These are phyloP conservation scores for Leucocoprinus leucothites DNA, from an alignment of 768 basidiomycete species.

Conservation along the genomic window DNA sequence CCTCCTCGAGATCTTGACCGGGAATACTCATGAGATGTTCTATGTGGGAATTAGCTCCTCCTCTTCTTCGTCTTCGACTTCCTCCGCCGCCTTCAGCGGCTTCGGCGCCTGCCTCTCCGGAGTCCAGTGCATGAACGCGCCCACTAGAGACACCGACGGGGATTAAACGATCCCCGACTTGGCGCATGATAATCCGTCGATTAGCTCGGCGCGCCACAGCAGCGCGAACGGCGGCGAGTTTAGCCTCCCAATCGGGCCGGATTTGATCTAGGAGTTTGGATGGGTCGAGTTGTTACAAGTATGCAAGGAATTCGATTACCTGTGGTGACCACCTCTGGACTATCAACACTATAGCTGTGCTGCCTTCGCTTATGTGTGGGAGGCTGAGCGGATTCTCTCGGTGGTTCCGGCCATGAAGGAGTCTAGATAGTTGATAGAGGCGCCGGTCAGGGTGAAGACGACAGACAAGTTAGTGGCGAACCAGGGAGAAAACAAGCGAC, in stretches of 20 bases:
- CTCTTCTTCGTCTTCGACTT: constrained; percentile 57
- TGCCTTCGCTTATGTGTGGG: constrained; percentile 70
- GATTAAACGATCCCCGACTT: constrained; percentile 95
- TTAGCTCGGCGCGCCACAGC: constrained; percentile 96
- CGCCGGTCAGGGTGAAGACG: not conserved
- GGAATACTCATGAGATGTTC: constrained; percentile 72
- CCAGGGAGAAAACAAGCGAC: constrained; percentile 23
- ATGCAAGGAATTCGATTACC: too few relatives aligned
- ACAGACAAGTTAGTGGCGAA: constrained; percentile 3
- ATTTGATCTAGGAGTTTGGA: too few relatives aligned
- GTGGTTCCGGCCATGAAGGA: constrained; percentile 41
- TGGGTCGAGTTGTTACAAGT: too few relatives aligned
- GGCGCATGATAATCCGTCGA: constrained; percentile 95
- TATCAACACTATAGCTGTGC: constrained; percentile 85
- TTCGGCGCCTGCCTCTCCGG: constrained; percentile 52
- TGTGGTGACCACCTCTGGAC: constrained; percentile 87
- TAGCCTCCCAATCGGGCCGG: constrained; percentile 97
- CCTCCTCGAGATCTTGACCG: constrained; percentile 93
- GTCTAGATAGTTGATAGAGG: constrained; percentile 30
- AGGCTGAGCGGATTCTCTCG: constrained; percentile 29
- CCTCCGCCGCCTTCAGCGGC: constrained; percentile 39
- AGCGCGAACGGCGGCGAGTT: constrained; percentile 90
- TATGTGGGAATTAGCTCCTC: constrained; percentile 52
- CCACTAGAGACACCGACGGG: constrained; percentile 96
- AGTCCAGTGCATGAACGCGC: constrained; percentile 65